A percentile compares a stretch with the other conserved stretches of the same genome.
These are phyloP conservation scores for Senecio squalidus DNA, from an alignment of 140 eudicot genomes.

Conservation along the genomic window DNA sequence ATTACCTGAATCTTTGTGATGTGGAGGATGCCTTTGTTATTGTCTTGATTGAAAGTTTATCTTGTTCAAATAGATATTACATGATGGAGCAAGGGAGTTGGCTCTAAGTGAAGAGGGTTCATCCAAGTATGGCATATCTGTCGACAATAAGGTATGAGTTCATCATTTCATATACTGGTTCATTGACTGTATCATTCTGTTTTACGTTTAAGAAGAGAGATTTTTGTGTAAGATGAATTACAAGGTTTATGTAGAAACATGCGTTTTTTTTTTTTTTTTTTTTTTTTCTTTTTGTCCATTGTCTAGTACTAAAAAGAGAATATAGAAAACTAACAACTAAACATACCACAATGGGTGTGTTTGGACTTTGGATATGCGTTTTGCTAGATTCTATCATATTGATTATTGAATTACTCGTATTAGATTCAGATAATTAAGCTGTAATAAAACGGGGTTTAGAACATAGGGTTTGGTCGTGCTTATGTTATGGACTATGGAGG, in stretches of 20 bases:
- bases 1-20: constrained; percentile 6
- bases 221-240: not conserved
- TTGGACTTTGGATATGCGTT: too few species aligned
- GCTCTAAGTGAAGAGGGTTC: constrained; percentile 65
- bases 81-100: constrained; percentile 87
- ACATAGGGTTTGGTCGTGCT: too few species aligned
- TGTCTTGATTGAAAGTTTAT: constrained; percentile 8
- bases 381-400: too few species aligned
- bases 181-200: not conserved
- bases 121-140: constrained; percentile 60
- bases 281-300: too few species aligned
- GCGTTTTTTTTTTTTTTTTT: not conserved
- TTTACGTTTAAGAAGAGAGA: not conserved
- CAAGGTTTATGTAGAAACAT: not conserved
- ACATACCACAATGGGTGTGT: too few species aligned
- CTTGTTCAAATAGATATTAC: constrained; percentile 50
- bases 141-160: constrained; percentile 61
- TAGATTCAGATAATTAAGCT: too few species aligned
- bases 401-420: too few species aligned
- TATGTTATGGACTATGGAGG: too few species aligned
- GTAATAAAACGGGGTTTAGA: too few species aligned
- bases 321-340: not conserved
- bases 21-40: not conserved
- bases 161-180: not conserved
- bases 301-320: constrained; percentile 1